phyloP scores from a whole-genome alignment of 1,284 basidiomycete genomes.

The Naganishia sp. region DNA sequence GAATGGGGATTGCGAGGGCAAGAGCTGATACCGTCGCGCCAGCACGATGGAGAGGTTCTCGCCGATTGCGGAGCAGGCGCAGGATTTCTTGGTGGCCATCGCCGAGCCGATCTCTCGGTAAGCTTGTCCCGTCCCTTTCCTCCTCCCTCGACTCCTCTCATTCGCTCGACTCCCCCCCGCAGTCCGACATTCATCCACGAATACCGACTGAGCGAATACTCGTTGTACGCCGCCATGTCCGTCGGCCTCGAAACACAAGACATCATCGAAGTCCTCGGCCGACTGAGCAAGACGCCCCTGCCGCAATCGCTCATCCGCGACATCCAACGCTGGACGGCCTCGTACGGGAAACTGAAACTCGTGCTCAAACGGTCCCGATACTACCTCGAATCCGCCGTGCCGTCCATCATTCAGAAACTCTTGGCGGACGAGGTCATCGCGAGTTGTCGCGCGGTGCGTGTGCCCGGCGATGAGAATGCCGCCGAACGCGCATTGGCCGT shows the following conservation, averaged over 20 bases:
- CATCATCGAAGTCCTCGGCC: conserved; percentile 92
- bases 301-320: conserved; percentile 77
- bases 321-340: conserved; percentile 85
- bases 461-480: conserved; percentile 31
- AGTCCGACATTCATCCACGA: conserved; percentile 98
- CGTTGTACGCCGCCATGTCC: conserved; percentile 96
- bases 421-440: conserved; percentile 78
- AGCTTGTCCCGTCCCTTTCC: conserved; percentile 46
- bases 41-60: conserved; percentile 90
- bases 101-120: conserved; percentile 98
- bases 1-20: background rate
- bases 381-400: conserved; percentile 88
- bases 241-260: conserved; percentile 97
- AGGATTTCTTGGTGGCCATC: conserved; percentile 97
- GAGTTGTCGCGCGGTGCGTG: conserved; percentile 58
- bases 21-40: background rate
- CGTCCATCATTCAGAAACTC: conserved; percentile 81
- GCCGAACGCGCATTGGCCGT: conserved; percentile 28
- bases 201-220: conserved; percentile 97
- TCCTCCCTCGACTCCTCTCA: background rate
- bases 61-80: conserved; percentile 94
- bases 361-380: conserved; percentile 96
- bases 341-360: conserved; percentile 95
- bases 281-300: conserved; percentile 88
- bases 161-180: conserved; percentile 27